Conservation (phyloP, 169 alveolate genomes). For the Condylostoma magnum region DNA sequence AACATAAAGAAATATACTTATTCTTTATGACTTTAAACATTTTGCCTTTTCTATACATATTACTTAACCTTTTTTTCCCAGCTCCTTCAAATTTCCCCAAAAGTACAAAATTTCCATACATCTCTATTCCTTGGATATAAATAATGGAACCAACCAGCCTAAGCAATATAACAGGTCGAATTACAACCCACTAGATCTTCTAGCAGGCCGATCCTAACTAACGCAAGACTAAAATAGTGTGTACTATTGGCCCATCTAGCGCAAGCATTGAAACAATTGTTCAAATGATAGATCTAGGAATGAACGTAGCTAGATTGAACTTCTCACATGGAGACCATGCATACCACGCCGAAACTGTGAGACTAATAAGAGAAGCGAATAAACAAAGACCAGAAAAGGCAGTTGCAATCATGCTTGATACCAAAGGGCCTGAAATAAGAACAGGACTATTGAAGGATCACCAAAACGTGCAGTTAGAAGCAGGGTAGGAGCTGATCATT, state of each 20-base stretch:
- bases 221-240: conserved; percentile 94
- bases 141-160: no score
- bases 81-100: no score
- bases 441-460: conserved; percentile 94
- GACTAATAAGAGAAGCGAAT: conserved; percentile 88
- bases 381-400: conserved; percentile 91
- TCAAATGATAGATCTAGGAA: conserved; percentile 93
- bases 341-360: conserved; percentile 88
- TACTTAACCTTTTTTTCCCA: no score
- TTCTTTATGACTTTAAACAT: no score
- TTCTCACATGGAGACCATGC: conserved; percentile 98
- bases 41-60: no score
- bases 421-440: conserved; percentile 99
- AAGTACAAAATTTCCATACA: no score
- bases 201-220: conserved; percentile 27
- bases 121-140: no score
- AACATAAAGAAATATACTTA: no score
- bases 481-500: conserved; percentile 91
- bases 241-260: conserved; percentile 98
- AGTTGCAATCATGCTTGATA: conserved; percentile 95
- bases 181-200: no score
- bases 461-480: conserved; percentile 86
- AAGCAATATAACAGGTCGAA: no score
- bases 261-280: conserved; percentile 90
- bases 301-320: conserved; percentile 97